Percentiles rank a stretch among this genome's conserved stretches.
Evolutionary conservation across 148 eudicot genomes (phyloP).

Genomic region (Chenopodium formosanum): DNA sequence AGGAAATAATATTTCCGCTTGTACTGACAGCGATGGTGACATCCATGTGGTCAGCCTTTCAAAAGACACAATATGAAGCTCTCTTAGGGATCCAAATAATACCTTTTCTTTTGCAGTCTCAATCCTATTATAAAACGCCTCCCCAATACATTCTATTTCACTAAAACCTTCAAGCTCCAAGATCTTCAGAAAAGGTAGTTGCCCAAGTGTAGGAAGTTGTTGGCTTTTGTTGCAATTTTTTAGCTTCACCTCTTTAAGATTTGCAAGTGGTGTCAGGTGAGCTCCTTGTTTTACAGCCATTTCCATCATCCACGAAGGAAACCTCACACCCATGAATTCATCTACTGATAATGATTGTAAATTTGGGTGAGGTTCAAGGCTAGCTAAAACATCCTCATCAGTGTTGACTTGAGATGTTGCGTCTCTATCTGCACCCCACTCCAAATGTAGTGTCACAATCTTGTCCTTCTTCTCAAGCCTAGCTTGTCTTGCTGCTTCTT

Average conservation of each 20-base stretch:
- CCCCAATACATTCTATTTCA: neutral
- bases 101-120: neutral
- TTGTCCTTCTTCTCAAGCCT: neutral
- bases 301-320: neutral
- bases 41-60: neutral
- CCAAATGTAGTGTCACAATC: neutral
- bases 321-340: neutral
- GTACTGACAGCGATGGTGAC: neutral
- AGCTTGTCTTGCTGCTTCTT: slow-evolving; percentile 8
- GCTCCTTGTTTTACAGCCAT: neutral
- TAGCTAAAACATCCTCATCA: slow-evolving; percentile 13
- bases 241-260: neutral
- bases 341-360: neutral
- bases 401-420: neutral
- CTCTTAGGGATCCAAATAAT: neutral
- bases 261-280: neutral
- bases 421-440: neutral
- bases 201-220: slow-evolving; percentile 6
- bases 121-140: neutral
- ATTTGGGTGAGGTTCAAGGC: slow-evolving; percentile 2
- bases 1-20: neutral
- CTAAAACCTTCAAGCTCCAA: neutral
- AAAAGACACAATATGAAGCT: neutral
- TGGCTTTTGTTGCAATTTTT: too few relatives aligned
- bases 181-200: neutral